Evolutionary conservation across 2,329 filamentous ascomycete species (phyloP), one percentile per base, ranked within the genome.

Genomic region (Phaeosphaeriaceae sp.): DNA sequence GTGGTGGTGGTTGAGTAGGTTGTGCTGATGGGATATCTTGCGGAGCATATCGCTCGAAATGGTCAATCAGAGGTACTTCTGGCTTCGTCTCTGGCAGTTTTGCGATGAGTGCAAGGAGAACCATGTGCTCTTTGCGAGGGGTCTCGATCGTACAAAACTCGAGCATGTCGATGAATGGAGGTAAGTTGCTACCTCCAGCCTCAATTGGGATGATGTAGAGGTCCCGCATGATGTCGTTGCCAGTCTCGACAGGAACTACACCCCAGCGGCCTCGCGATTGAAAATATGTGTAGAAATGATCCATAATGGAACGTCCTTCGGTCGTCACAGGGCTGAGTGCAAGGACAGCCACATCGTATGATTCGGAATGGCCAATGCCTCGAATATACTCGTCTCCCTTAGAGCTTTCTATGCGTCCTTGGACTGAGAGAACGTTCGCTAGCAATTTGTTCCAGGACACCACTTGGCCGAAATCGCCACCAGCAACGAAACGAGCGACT

Each of bases 331-430:
- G 78, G 15, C 82, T 82, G 28, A 97, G 76, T 36, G 86, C 85
- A 16, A 95, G 83, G 17, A 97, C 89, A 1, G 91, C 83, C 5
- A 99, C 86, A 65, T 97, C 94, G 2, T 90, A 92, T 42, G 86
- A 86, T 43, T 84, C 83, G 68, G 88, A 93, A 72, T 90, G 95
- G 11, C 91, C 86, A 52, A 97, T 80, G 42, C 90, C 87, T 67
- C 91, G 94, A 0, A 99, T 85, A 65, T 99, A 99, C 53, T 95
- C 90, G 48, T 92, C 91, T 9, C 93, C 94, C 57, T 88, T 88
- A 51, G 88, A 83, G 60, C 90, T 86, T 42, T 89, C 85, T 51
- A 99, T 94, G 15, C 94, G 85, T 1, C 90, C 90, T 39, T 87
- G 87, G 17, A 94, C 87, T 6, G 82, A 85, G 23, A 94, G 78